phyloP scores from a whole-genome alignment of 2,329 filamentous ascomycete species.

The Diaporthe sp. region DNA sequence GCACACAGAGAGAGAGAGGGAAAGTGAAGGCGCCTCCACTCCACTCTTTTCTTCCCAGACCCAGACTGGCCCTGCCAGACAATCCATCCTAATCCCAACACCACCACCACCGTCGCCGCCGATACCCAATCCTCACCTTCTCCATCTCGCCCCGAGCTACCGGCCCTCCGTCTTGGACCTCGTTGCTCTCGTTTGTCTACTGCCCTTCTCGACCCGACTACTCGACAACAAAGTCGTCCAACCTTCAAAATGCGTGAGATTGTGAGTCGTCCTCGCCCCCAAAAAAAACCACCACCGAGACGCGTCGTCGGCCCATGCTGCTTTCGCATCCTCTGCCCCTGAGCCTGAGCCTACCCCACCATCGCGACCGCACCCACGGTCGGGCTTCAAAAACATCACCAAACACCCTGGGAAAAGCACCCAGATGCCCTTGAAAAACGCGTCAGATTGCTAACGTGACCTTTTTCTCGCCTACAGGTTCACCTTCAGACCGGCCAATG shows the following conservation, averaged over 20 bases:
- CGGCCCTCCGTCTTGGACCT: constrained; percentile 34
- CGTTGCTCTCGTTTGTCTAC: constrained; percentile 19
- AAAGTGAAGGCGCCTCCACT: constrained; percentile 17
- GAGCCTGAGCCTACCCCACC: constrained; percentile 48
- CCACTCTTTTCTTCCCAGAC: constrained; percentile 26
- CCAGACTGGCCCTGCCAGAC: constrained; percentile 14
- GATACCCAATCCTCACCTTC: constrained; percentile 25
- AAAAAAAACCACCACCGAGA: constrained; percentile 37
- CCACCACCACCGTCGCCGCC: constrained; percentile 18
- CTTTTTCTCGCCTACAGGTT: constrained; percentile 76
- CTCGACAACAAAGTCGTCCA: constrained; percentile 29
- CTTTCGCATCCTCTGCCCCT: constrained; percentile 42
- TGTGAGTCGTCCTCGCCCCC: constrained; percentile 62
- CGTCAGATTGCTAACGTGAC: constrained; percentile 64
- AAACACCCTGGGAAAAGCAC: neutral
- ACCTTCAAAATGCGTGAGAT: constrained; percentile 79
- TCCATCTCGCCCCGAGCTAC: constrained; percentile 33
- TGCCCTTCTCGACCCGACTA: constrained; percentile 27
- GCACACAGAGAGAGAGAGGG: neutral
- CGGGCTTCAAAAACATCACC: constrained; percentile 22
- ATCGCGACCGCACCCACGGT: constrained; percentile 38
- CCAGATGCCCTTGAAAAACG: constrained; percentile 39
- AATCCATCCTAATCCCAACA: constrained; percentile 18
- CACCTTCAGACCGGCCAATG: constrained; percentile 99
- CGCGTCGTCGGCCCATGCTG: constrained; percentile 44